phyloP scores from a whole-genome alignment of 257 asterid genomes.

The Asclepias syriaca region DNA sequence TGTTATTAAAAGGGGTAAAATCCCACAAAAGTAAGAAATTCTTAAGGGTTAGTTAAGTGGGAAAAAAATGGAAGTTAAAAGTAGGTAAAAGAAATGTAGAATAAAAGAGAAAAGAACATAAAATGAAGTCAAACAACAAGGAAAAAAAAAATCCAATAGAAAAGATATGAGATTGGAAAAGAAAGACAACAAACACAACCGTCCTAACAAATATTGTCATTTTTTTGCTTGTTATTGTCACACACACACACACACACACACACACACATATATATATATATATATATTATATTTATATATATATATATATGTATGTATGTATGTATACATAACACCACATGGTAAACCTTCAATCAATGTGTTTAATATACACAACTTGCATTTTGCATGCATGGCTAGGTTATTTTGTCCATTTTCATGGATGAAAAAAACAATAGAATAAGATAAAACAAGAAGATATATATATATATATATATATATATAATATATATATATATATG shows the following conservation, averaged over 20 bases:
- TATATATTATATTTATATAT: too few relatives aligned
- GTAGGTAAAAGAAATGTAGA: neutral
- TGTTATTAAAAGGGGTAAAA: too few relatives aligned
- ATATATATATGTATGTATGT: too few relatives aligned
- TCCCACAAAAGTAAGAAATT: too few relatives aligned
- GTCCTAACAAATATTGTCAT: slow-evolving; percentile 7
- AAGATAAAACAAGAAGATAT: neutral
- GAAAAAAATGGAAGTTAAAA: too few relatives aligned
- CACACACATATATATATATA: too few relatives aligned
- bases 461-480: too few relatives aligned
- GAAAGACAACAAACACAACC: slow-evolving; percentile 4
- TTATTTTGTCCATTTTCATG: slow-evolving; percentile 6
- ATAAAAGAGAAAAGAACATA: neutral
- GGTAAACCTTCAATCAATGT: neutral
- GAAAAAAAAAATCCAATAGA: neutral
- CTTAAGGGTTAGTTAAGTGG: too few relatives aligned
- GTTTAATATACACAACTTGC: neutral
- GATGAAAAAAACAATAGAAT: neutral
- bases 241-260: too few relatives aligned
- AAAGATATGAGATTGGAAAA: neutral
- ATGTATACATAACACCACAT: neutral
- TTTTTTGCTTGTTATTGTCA: too few relatives aligned
- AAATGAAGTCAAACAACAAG: slow-evolving; percentile 10
- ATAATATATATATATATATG: too few relatives aligned
- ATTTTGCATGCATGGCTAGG: slow-evolving; percentile 5